Base-by-base conservation (phyloP, 768 basidiomycete species). In the Tephrocybe sp. region DNA sequence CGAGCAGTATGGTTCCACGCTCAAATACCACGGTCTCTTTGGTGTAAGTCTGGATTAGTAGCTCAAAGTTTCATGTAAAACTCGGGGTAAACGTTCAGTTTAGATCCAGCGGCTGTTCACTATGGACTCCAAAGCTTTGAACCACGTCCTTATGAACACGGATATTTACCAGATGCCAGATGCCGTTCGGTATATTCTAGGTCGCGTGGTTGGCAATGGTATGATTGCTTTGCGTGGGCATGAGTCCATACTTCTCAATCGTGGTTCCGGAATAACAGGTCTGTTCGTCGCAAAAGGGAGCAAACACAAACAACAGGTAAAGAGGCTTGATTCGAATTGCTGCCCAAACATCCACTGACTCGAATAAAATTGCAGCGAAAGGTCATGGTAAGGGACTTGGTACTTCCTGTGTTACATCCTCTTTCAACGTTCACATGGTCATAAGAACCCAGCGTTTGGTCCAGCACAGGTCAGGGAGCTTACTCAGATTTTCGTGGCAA, bases 361-460 rank as follows among this genome's bases (percentile, higher is more conserved):
- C 18, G 18, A 4, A 18, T 19, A n/a, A 18, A 37, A 5, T 54
- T 37, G 3, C 44, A 78, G 74, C 64, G 77, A 18, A 72, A 61
- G 55, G 64, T 77, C 19, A 76, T 78, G 75, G 76, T 75, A 51
- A 36, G 39, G 21, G 15, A 15, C 6, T 11, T n/a, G 41, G 26
- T 12, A 27, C n/a, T 8, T 27, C 9, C 24, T 7, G 7, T 34
- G 3, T 9, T 12, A 11, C 15, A 19, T 19, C 24, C 5, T 19
- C 45, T 51, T 26, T 49, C 9, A 38, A n/a, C 9, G 9, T 37
- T 19, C 8, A n/a, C n/a, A n/a, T n/a, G n/a, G n/a, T n/a, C n/a
- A n/a, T 3, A 40, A 79, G 84, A 87, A 86, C 53, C 84, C 85
- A 12, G 84, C 84, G 0, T 88, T 88, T 55, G 82, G 84, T 1